These are phyloP conservation scores for Skeletonema marinoi DNA, from an alignment of 108 stramenopile genomes.

Conservation along the genomic window DNA sequence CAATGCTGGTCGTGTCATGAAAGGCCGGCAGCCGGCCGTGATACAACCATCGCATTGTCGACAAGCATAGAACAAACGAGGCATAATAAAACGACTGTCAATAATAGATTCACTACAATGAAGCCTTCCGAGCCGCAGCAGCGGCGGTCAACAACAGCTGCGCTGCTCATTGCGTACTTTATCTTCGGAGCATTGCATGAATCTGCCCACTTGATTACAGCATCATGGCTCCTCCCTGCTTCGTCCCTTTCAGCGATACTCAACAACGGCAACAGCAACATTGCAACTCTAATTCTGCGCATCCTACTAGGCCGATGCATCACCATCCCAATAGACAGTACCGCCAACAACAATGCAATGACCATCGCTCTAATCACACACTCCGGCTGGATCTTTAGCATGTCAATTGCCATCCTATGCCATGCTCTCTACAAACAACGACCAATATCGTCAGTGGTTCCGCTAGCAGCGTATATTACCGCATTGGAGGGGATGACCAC, in stretches of 20 bases:
- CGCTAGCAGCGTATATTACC: constrained; percentile 54
- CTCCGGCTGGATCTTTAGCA: constrained; percentile 66
- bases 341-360: not conserved
- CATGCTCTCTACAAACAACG: constrained; percentile 6
- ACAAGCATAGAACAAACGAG: no score
- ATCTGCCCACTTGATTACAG: constrained; percentile 46
- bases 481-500: constrained; percentile 70
- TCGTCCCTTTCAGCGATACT: not conserved
- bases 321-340: not conserved
- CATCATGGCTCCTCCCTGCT: constrained; percentile 13
- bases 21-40: no score
- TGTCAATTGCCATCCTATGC: constrained; percentile 39
- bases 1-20: no score
- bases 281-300: not conserved
- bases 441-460: constrained; percentile 13
- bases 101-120: no score
- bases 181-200: constrained; percentile 68
- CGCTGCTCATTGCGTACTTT: constrained; percentile 45
- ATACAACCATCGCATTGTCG: no score
- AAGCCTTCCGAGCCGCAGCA: not conserved
- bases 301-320: constrained; percentile 33
- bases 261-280: not conserved
- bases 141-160: not conserved
- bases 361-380: constrained; percentile 12
- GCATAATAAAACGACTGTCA: not conserved